Evolutionary conservation across 2,329 filamentous ascomycete genomes (phyloP), one percentile per base, ranked within the genome.

Genomic region (Lasiodiplodia theobromae): DNA sequence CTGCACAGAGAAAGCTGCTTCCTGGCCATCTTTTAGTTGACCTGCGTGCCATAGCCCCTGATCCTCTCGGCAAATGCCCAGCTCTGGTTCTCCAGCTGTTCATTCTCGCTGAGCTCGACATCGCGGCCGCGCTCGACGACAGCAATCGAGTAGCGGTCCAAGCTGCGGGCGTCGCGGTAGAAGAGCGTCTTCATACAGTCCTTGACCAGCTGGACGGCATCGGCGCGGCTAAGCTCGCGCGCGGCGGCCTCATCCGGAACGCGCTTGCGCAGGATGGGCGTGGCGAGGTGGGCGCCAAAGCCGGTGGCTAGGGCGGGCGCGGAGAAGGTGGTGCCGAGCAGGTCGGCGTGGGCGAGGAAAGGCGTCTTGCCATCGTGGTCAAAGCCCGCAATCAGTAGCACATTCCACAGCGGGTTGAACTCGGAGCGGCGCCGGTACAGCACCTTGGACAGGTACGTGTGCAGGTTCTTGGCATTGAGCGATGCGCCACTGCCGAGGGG

Each of bases 171-270:
- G 82, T 99, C 96, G 75, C 96, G 89, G 86, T 99, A 99, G 85
- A 92, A 99, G 70, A 99, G 86, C 66, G 98, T 95, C 88, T 98
- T 98, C 92, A 99, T 94, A 82, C 94, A 97, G 83, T 97, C 92
- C 85, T 92, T 92, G 77, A 99, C 83, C 51, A 93, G 87, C 69
- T 91, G 85, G 70, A 97, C 85, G 60, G 96, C 96, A 78, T 92
- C 82, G 75, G 97, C 94, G 78, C 89, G 87, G 51, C 85, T 89
- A 72, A 98, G 85, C 70, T 88, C 84, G 74, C 88, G 85, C 40
- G 92, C 89, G 52, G 92, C 85, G 74, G 88, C 91, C 81, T 98
- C 96, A 74, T 97, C 93, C 28, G 93, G 93, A 70, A 93, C 93
- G 75, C 91, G 83, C 75, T 88, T 89, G 75, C 96, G 90, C 85